Base-by-base conservation (phyloP, 352 stramenopile species). In the Lagenidium sp. region DNA sequence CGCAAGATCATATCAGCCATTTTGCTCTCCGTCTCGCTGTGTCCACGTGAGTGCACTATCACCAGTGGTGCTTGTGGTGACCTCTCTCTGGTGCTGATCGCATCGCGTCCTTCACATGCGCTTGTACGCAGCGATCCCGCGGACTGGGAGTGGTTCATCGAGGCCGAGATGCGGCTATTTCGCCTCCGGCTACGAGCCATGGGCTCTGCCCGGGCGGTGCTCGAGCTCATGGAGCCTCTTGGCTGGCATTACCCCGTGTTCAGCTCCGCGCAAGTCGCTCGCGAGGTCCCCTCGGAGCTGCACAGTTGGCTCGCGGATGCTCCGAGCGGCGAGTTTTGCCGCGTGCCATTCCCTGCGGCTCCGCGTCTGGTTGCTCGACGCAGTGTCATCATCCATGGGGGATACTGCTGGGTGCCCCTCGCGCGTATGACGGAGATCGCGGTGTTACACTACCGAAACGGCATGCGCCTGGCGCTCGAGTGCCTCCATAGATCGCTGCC, bases 121-220 rank as follows among this genome's bases (percentile, higher is more conserved):
- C 34, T 0, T 41, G 44, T 36, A 13, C 42, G 18, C 41, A 77
- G 71, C 58, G 49, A 63, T 49, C 45, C 40, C 1, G 60, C 55
- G 22, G 46, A 51, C 7, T 68, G 60, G 57, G 56, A 78, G 30
- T 86, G 72, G 80, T 35, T 88, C 7, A 42, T 87, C 13, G 47
- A 65, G 28, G 49, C 53, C 8, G 80, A 92, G 53, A 38, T 19
- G 29, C 43, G 23, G 13, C 8, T 37, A 13, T 40, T 38, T 23
- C 15, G 13, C 4, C 31, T 45, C 4, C 50, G 28, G 4, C 41
- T 43, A 45, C 54, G 19, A 16, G 3, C 26, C 1, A 18, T 37
- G 0, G n/a, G n/a, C n/a, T n/a, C n/a, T n/a, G n/a, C n/a, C n/a
- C n/a, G n/a, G n/a, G n/a, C n/a, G n/a, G n/a, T n/a, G n/a, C n/a